Evolutionary conservation across 2,329 filamentous ascomycete genomes (phyloP), one percentile per base, ranked within the genome.

Genomic region (Fusarium verrucosum): DNA sequence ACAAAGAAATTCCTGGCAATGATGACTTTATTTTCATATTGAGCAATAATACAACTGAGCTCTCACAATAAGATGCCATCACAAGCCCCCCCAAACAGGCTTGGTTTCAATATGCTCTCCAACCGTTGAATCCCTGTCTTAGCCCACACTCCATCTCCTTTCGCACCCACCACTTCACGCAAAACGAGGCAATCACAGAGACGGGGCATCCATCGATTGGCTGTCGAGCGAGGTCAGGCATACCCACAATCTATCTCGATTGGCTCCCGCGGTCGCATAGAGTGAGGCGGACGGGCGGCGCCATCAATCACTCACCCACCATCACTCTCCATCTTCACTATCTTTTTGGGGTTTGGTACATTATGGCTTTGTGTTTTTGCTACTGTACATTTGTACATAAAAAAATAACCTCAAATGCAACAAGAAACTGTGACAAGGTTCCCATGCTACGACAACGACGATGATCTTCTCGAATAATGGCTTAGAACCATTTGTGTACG

Each of bases 271-370:
- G 49, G 65, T 61, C 65, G 49, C 51, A 62, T 37, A 65, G 65
- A 72, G 70, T 72, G 70, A 72, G 70, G 70, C 70, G 70, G 59
- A 65, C 68, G 59, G 69, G 69, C 69, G 62, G 50, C 60, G 53
- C 58, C 50, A 62, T 47, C 55, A 37, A 53, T 51, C 23, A 47
- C 38, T 19, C 57, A 28, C 7, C 10, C 26, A 28, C 26, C 23
- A 23, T 25, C 23, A 25, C 23, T 25, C 23, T 25, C 23, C 23
- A 25, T 25, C 23, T 25, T 25, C 63, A 66, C 62, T 49, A 22
- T 66, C 63, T 64, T 59, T 40, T 55, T 38, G 19, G 45, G n/a
- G 20, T 40, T 43, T 16, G 28, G 33, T 42, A 16, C 30, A n/a
- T n/a, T n/a, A n/a, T n/a, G 19, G 19, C 33, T 37, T 45, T 35